Percentiles rank a stretch among this genome's conserved stretches.
Conservation (phyloP, 129 eudicot species). For the Smallanthus sonchifolius region DNA sequence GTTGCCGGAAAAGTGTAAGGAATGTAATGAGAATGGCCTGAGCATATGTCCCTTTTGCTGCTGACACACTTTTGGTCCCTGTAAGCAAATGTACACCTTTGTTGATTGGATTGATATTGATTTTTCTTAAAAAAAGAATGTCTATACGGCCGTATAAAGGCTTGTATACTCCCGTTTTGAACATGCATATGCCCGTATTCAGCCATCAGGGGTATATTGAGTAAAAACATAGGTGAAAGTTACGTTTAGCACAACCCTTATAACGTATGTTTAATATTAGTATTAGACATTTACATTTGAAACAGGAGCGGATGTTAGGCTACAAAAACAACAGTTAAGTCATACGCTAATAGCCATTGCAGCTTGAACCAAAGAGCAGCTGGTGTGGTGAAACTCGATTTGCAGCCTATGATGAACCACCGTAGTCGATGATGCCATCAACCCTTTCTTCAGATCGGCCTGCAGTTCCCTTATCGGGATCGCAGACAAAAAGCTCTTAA, state of each 20-base stretch:
- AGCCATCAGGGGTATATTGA: no score
- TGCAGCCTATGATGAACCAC: slow-evolving; percentile 8
- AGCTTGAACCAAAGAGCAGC: slow-evolving; percentile 2
- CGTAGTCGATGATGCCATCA: neutral
- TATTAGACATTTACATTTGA: neutral
- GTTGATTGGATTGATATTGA: neutral
- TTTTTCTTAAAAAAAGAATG: no score
- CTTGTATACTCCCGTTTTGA: no score
- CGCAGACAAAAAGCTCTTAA: slow-evolving; percentile 9
- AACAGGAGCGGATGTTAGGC: neutral
- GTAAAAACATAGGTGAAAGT: no score
- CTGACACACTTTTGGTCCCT: slow-evolving; percentile 22
- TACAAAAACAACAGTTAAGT: neutral
- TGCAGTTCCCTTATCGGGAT: slow-evolving; percentile 10
- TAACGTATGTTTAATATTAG: neutral
- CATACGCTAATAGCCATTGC: neutral
- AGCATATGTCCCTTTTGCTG: slow-evolving; percentile 72
- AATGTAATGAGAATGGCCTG: slow-evolving; percentile 85
- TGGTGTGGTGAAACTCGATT: slow-evolving; percentile 10
- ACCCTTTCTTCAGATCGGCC: neutral
- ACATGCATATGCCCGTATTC: no score
- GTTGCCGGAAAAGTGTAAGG: slow-evolving; percentile 35
- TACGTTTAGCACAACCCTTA: no score
- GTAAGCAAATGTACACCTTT: no score
- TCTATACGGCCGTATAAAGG: no score